Conservation (phyloP, 164 flowering plant genomes). For the Liquidambar formosana region DNA sequence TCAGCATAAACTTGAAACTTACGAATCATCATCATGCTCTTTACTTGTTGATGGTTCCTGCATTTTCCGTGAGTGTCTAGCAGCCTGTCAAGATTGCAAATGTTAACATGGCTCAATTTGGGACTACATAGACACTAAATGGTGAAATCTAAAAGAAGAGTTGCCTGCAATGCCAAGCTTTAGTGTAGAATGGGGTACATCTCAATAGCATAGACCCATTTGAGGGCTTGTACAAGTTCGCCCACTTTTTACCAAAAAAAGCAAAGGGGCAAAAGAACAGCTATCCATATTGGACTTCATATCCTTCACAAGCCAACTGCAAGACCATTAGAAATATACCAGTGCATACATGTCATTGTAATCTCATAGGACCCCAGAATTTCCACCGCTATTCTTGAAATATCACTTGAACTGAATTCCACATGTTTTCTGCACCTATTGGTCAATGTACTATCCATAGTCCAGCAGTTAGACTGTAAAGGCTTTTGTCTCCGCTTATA, state of each 20-base stretch:
- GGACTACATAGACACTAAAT: not conserved
- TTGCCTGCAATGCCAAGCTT: too few species aligned
- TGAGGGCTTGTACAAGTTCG: too few species aligned
- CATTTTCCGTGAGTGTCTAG: conserved; percentile 24
- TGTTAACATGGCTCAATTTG: not conserved
- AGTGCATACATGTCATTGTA: not conserved
- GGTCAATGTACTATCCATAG: not conserved
- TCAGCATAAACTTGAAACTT: conserved; percentile 18
- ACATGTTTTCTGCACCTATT: not conserved
- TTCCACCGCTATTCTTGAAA: not conserved
- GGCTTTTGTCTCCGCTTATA: not conserved
- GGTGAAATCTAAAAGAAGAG: not conserved
- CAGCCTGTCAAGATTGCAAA: conserved; percentile 31
- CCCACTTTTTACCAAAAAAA: too few species aligned
- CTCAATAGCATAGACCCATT: too few species aligned
- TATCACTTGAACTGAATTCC: too few species aligned
- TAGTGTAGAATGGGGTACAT: too few species aligned
- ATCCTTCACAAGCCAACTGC: not conserved
- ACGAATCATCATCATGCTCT: conserved; percentile 37
- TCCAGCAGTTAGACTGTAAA: not conserved
- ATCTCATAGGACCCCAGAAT: not conserved
- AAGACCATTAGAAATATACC: not conserved
- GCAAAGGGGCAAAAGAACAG: too few species aligned
- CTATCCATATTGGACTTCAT: not conserved
- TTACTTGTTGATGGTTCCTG: conserved; percentile 37